Conservation (phyloP, 352 stramenopile species). For the Blastocystis hominis region DNA sequence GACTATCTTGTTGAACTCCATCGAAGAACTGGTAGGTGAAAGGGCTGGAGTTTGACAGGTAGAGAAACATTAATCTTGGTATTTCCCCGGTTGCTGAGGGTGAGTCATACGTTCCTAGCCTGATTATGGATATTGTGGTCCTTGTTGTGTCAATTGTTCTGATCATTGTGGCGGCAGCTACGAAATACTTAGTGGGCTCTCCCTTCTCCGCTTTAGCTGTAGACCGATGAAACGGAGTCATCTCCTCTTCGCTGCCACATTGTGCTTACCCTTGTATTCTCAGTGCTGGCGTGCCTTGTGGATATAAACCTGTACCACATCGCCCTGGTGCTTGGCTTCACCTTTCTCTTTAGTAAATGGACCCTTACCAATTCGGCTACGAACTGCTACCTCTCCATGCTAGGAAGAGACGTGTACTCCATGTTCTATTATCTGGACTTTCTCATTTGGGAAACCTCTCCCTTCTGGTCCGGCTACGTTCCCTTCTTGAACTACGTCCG, state of each 20-base stretch:
- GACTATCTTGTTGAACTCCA: neutral
- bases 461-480: conserved; percentile 1
- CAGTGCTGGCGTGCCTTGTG: neutral
- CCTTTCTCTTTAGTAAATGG: conserved; percentile 11
- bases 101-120: neutral
- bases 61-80: conserved; percentile 11
- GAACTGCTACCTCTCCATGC: neutral
- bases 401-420: neutral
- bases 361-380: neutral
- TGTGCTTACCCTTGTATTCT: neutral
- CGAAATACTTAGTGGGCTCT: neutral
- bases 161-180: neutral
- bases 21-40: neutral
- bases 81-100: neutral
- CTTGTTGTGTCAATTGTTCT: conserved; percentile 12
- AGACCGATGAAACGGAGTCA: neutral
- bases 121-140: neutral
- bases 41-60: neutral
- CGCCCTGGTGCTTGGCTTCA: neutral
- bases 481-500: neutral
- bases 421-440: conserved; percentile 1
- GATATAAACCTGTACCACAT: neutral
- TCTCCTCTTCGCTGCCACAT: conserved; percentile 3
- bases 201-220: neutral
- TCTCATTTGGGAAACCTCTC: neutral